phyloP scores from a whole-genome alignment of 352 stramenopile genomes.

The Phytophthora pini region DNA sequence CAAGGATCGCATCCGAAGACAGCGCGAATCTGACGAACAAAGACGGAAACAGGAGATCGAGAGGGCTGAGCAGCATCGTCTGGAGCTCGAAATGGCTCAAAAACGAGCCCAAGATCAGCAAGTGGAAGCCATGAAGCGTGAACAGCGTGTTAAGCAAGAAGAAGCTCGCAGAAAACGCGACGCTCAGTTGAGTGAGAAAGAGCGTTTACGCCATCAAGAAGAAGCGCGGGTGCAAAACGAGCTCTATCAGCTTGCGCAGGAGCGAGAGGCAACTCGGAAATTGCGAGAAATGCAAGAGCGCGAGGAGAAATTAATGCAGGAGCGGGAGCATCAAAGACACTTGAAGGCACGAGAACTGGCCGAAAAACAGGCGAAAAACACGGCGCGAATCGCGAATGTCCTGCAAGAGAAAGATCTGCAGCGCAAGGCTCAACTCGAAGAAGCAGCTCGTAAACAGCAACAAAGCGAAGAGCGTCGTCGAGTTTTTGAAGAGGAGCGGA shows the following conservation, averaged over 20 bases:
- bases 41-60: constrained; percentile 59
- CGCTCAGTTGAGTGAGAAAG: constrained; percentile 53
- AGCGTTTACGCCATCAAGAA: constrained; percentile 62
- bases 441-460: constrained; percentile 65
- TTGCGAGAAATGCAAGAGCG: constrained; percentile 53
- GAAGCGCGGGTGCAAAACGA: constrained; percentile 61
- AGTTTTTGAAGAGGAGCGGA: constrained; percentile 54
- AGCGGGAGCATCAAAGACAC: constrained; percentile 54
- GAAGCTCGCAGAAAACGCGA: constrained; percentile 54
- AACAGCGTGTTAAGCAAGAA: constrained; percentile 59
- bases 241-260: constrained; percentile 47
- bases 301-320: constrained; percentile 50
- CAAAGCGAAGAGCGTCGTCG: constrained; percentile 64
- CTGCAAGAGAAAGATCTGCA: constrained; percentile 68
- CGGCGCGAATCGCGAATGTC: constrained; percentile 67
- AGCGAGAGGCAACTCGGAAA: constrained; percentile 52
- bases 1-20: constrained; percentile 46
- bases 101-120: constrained; percentile 54
- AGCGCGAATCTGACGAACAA: constrained; percentile 64
- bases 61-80: constrained; percentile 52
- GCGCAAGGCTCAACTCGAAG: constrained; percentile 50
- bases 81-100: constrained; percentile 53
- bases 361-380: constrained; percentile 74
- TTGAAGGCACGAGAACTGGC: constrained; percentile 51
- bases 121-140: constrained; percentile 48